These are phyloP conservation scores for Amylocystis lapponica DNA, from an alignment of 768 basidiomycete genomes.

Conservation along the genomic window DNA sequence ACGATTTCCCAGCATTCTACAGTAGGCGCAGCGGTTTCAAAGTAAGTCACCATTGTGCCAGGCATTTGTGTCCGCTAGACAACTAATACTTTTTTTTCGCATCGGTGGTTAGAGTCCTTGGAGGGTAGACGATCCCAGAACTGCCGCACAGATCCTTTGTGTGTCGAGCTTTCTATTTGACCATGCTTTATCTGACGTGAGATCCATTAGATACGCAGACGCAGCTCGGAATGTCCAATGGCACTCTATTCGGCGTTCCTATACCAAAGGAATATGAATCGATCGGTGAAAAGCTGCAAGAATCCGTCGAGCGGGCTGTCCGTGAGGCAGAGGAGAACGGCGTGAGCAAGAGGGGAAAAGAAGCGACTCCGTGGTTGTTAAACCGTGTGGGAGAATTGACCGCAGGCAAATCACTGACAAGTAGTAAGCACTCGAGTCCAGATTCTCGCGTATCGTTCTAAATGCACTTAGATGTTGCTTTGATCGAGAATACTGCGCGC, in stretches of 20 bases:
- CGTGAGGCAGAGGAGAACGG: constrained; percentile 78
- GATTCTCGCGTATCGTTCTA: background rate
- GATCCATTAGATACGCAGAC: constrained; percentile 52
- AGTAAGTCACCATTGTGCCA: constrained; percentile 30
- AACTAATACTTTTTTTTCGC: background rate
- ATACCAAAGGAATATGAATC: constrained; percentile 75
- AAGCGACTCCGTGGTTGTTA: constrained; percentile 93
- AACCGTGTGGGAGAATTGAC: constrained; percentile 78
- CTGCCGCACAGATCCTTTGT: constrained; percentile 77
- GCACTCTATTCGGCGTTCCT: constrained; percentile 81
- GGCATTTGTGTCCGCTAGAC: constrained; percentile 1
- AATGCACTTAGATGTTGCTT: constrained; percentile 59
- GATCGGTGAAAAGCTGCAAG: constrained; percentile 64
- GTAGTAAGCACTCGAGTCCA: constrained; percentile 41
- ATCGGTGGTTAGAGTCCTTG: constrained; percentile 75
- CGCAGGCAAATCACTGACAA: constrained; percentile 63
- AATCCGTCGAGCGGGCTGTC: constrained; percentile 79
- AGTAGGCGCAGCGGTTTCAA: constrained; percentile 76
- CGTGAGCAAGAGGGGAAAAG: constrained; percentile 75
- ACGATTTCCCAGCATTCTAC: constrained; percentile 95
- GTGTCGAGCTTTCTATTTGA: constrained; percentile 27
- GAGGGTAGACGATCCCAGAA: constrained; percentile 53
- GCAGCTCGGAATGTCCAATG: constrained; percentile 68
- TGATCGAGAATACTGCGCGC: constrained; percentile 83
- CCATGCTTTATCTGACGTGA: background rate